Evolutionary conservation across 495 filamentous ascomycete species (phyloP), one percentile per base, ranked within the genome.

Genomic region (Thermothielavioides terrestris): DNA sequence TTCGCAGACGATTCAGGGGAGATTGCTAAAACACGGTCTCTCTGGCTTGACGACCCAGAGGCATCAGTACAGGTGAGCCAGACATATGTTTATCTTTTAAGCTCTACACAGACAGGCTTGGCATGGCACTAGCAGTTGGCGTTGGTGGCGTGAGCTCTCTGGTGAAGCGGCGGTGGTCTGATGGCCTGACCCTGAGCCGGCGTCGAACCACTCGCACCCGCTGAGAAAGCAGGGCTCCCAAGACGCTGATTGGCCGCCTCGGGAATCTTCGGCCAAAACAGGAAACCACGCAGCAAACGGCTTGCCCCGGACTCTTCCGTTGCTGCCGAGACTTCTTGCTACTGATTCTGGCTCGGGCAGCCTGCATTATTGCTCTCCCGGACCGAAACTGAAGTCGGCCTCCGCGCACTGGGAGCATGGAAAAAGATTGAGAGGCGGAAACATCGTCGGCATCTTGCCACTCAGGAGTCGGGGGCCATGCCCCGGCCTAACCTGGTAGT

Each of bases 81-180:
- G 27, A 22, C 12, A 26, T 12, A 23, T 31, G 17, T 9, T 4
- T 25, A 20, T 12, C 26, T 46, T 55, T 55, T 55, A 26, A 55
- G 42, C 15, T 1, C 14, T 28, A 21, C n/a, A 14, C 9, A 25
- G 20, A 42, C 10, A 10, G n/a, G 3, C 3, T 1, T 4, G 12
- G n/a, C 18, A 11, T 20, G 17, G 18, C 15, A 6, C 34, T 36
- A 7, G 40, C 34, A 14, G 39, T 18, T 34, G 8, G 9, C 35
- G 30, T 18, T 2, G 4, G 32, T 55, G 53, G 53, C 39, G 38
- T 20, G 53, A 55, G 27, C 26, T 55, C 42, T 47, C 47, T 35
- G 15, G 32, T 44, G 42, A 30, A 21, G 36, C 20, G 6, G 42
- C 15, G 37, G 43, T 55, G 53, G 53, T 41, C 35, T 47, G 53